A percentile compares a stretch with the other conserved stretches of the same genome.
Conservation (phyloP, 2,329 filamentous ascomycete genomes). For the Polytolypa hystricis region DNA sequence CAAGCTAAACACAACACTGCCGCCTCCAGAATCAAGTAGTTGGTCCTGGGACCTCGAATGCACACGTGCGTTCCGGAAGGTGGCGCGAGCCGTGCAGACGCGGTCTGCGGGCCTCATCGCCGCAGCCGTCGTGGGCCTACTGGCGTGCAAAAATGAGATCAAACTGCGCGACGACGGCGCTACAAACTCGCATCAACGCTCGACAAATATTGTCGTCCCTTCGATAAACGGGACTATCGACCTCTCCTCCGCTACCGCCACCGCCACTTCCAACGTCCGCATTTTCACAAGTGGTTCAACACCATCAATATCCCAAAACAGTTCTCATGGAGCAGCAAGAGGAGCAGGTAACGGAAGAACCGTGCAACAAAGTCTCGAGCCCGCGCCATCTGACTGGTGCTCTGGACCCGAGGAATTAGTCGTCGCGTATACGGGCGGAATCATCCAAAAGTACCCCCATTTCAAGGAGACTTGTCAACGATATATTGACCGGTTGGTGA, state of each 20-base stretch:
- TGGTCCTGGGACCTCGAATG: slow-evolving; percentile 54
- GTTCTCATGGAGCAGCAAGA: neutral
- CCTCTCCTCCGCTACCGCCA: slow-evolving; percentile 12
- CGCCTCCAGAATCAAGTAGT: slow-evolving; percentile 31
- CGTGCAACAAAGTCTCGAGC: slow-evolving; percentile 3
- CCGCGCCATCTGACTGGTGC: slow-evolving; percentile 24
- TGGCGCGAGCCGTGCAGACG: slow-evolving; percentile 58
- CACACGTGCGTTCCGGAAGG: slow-evolving; percentile 50
- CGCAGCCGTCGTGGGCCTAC: slow-evolving; percentile 58
- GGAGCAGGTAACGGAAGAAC: neutral
- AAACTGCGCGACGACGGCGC: slow-evolving; percentile 31
- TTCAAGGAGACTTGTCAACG: slow-evolving; percentile 55
- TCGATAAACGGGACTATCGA: slow-evolving; percentile 14
- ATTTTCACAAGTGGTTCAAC: neutral
- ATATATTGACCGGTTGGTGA: slow-evolving; percentile 46
- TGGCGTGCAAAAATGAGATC: slow-evolving; percentile 60
- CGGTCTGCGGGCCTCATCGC: slow-evolving; percentile 65
- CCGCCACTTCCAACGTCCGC: neutral
- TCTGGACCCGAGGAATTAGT: slow-evolving; percentile 50
- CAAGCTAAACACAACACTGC: slow-evolving; percentile 43
- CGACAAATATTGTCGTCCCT: slow-evolving; percentile 12
- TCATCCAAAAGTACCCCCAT: slow-evolving; percentile 61
- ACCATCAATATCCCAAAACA: neutral
- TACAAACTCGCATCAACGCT: slow-evolving; percentile 20
- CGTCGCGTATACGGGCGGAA: slow-evolving; percentile 65